A percentile compares a stretch with the other conserved stretches of the same genome.
Evolutionary conservation across 352 stramenopile species (phyloP).

Genomic region (Blastocystis hominis): DNA sequence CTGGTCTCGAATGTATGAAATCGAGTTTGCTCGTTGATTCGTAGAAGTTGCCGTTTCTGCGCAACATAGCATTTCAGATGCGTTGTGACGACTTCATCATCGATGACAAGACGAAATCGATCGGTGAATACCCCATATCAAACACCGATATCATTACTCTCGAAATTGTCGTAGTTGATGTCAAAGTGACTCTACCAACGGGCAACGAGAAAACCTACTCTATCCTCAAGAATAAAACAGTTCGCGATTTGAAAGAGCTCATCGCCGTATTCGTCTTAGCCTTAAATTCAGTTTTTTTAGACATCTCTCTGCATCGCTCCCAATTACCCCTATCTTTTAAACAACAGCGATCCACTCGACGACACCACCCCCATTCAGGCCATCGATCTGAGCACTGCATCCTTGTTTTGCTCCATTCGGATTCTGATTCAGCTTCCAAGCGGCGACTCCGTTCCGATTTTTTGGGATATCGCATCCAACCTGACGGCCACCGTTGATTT

Average conservation of each 20-base stretch:
- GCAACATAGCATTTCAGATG: conserved; percentile 16
- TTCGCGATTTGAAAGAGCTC: conserved; percentile 10
- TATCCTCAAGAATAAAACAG: conserved; percentile 14
- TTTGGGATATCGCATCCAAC: conserved; percentile 46
- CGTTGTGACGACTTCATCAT: background rate
- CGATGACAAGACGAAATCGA: background rate
- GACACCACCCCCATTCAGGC: background rate
- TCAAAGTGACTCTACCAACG: background rate
- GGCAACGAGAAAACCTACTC: conserved; percentile 38
- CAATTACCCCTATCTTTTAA: background rate
- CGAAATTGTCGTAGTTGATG: background rate
- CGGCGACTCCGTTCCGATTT: background rate
- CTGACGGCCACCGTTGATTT: conserved; percentile 36
- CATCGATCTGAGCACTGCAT: background rate
- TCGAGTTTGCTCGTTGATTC: background rate
- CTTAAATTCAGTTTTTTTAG: background rate
- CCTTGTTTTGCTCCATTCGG: conserved; percentile 21
- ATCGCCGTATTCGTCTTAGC: background rate
- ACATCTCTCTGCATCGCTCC: conserved; percentile 25
- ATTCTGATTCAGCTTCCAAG: background rate
- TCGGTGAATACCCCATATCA: conserved; percentile 15
- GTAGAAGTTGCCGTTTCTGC: conserved; percentile 3
- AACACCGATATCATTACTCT: background rate
- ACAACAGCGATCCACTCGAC: background rate
- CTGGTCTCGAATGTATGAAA: background rate